Conservation (phyloP, 2,329 filamentous ascomycete genomes). For the Stagonosporopsis rhizophila region DNA sequence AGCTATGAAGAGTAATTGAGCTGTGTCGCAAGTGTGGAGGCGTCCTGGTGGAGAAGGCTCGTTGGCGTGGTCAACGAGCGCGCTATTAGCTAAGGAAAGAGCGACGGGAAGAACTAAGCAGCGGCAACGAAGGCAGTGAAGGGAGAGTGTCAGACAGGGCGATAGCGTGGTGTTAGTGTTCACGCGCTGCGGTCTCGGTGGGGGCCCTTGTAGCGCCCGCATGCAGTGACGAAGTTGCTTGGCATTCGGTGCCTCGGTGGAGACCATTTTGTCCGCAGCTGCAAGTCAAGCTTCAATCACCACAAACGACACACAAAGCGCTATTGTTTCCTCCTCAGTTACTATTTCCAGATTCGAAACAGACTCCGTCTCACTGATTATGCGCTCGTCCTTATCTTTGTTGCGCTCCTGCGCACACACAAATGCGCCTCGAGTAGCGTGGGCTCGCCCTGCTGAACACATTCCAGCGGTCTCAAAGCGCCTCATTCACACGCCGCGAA, state of each 20-base stretch:
- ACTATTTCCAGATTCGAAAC: background rate
- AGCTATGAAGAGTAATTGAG: background rate
- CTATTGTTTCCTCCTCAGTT: background rate
- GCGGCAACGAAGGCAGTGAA: background rate
- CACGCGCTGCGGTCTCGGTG: constrained; percentile 8
- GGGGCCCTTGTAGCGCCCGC: constrained; percentile 18
- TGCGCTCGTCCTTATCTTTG: constrained; percentile 35
- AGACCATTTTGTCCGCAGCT: constrained; percentile 17
- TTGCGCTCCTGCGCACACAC: constrained; percentile 34
- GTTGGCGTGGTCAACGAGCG: constrained; percentile 4
- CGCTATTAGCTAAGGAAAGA: constrained; percentile 1
- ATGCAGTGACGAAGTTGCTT: constrained; percentile 28
- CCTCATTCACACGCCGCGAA: constrained; percentile 40
- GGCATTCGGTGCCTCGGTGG: constrained; percentile 17
- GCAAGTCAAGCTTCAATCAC: constrained; percentile 4
- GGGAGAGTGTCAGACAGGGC: background rate
- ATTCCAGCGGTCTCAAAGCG: constrained; percentile 37
- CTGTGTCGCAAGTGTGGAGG: background rate
- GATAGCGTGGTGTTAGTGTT: constrained; percentile 10
- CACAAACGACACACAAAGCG: background rate
- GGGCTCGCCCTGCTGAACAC: constrained; percentile 24
- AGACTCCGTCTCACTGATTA: constrained; percentile 1
- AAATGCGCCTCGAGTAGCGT: constrained; percentile 22
- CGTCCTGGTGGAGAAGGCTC: background rate
- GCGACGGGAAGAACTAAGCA: background rate